Base-by-base conservation (phyloP, 352 stramenopile species). In the Pythium utonaiense region DNA sequence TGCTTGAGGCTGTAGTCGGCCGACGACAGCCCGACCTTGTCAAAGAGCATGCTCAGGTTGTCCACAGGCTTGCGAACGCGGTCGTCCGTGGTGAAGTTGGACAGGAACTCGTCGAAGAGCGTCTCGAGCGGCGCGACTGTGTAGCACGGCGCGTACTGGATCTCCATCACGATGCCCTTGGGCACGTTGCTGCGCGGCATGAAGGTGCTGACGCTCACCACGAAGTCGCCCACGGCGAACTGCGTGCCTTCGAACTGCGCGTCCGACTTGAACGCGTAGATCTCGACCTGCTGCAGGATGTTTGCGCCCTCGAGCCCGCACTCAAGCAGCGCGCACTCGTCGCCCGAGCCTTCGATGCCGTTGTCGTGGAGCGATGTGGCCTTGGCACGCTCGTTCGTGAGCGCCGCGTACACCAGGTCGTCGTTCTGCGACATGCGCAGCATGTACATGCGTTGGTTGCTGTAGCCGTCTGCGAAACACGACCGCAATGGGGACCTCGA, bases 361-460 rank as follows among this genome's bases (percentile, higher is more conserved):
- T 91, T 93, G 63, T 92, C 82, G 51, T 80, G 89, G 30, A 74
- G 58, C 13, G 61, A 64, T 8, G 78, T 45, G 48, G 65, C 66
- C 62, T 89, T 87, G 24, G 76, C 67, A 38, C 80, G 83, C 63
- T 95, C 85, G 63, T 95, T 95, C 34, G 79, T 78, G 19, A 95
- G 70, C 53, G 91, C 83, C 1, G 85, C 83, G 69, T 93, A 95
- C 58, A 95, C 80, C 28, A 91, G 65, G 60, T 91, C 85, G 54
- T 95, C 82, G 61, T 91, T 93, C 60, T 95, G 85, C 10, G 83
- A 93, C 83, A 92, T 93, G n/a, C 85, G 69, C 51, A 95, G 71
- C 81, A 95, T 89, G 75, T 90, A 92, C 85, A 95, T 95, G 70
- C 85, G 85, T 74, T 95, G 85, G 75, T 93, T 95, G 53, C 70